These are phyloP conservation scores for Leucaena leucocephala DNA, from an alignment of 306 rosid genomes.

Conservation along the genomic window DNA sequence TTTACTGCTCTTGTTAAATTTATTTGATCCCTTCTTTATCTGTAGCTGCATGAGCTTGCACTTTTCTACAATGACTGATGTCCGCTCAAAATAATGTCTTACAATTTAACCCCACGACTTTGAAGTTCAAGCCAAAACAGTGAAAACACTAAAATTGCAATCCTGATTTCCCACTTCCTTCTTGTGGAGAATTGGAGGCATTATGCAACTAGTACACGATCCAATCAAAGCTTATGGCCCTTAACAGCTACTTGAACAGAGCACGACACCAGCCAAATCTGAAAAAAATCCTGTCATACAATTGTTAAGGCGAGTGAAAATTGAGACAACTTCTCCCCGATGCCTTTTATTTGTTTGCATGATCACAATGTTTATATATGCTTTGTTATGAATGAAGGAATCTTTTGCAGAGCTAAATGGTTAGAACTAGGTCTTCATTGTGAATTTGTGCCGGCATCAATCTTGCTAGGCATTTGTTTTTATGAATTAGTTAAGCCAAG, in stretches of 20 bases:
- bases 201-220: neutral
- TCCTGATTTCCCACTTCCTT: constrained; percentile 9
- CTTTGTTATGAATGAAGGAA: neutral
- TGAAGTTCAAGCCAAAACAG: neutral
- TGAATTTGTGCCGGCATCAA: neutral
- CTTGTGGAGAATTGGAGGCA: neutral
- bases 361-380: neutral
- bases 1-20: neutral
- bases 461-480: neutral
- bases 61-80: neutral
- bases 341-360: neutral
- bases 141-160: neutral
- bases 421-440: neutral
- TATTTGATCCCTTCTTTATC: neutral
- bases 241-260: neutral
- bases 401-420: neutral
- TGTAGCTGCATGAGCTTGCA: neutral
- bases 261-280: neutral
- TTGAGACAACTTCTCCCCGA: neutral
- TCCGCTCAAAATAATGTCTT: neutral
- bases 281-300: neutral
- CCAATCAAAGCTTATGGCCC: neutral
- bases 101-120: neutral
- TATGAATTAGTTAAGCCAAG: neutral
- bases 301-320: neutral